Base-by-base conservation (phyloP, 352 stramenopile species). In the Globisporangium irregulare region DNA sequence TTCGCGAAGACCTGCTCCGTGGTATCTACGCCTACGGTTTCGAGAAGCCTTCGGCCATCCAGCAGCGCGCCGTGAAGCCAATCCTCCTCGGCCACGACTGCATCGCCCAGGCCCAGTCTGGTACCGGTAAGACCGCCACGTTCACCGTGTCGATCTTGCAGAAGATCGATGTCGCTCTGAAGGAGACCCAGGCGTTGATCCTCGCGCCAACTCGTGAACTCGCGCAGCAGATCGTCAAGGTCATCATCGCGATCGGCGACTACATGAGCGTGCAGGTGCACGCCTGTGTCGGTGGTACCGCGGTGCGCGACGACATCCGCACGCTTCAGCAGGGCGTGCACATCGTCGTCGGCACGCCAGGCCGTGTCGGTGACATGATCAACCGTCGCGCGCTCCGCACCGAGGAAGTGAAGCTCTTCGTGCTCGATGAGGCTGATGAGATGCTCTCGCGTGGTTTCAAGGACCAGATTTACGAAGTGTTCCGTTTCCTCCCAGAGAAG, bases 11-110 rank as follows among this genome's bases (percentile, higher is more conserved):
- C 77, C 85, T 99, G 54, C 93, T 99, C 34, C 90, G 97, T 71
- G 98, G 98, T 65, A 99, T 99, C 77, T 99, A 99, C 84, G 97
- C 97, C 18, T 99, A 99, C 84, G 98, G 98, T 97, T 99, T 99
- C 76, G 98, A 99, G 82, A 99, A 99, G 85, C 98, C 98, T 43
- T 99, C 97, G 70, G 97, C 98, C 58, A 99, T 99, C 83, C 98
- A 99, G 85, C 97, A 99, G 83, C 89, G 97, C 66, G 91, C 92
- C n/a, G 97, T 99, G 62, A 98, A 99, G 85, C 98, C 98, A 53
- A 98, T 98, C 62, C 91, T 99, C 29, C 73, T 99, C 64, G 97
- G 97, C 72, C 88, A 97, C 70, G 98, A 99, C 79, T 96, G 98
- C 71, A 99, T 99, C 75, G 98, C 98, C 34, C 97, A 99, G 84